phyloP scores from a whole-genome alignment of 176 grass and related monocot genomes.

The Raddia distichophylla region DNA sequence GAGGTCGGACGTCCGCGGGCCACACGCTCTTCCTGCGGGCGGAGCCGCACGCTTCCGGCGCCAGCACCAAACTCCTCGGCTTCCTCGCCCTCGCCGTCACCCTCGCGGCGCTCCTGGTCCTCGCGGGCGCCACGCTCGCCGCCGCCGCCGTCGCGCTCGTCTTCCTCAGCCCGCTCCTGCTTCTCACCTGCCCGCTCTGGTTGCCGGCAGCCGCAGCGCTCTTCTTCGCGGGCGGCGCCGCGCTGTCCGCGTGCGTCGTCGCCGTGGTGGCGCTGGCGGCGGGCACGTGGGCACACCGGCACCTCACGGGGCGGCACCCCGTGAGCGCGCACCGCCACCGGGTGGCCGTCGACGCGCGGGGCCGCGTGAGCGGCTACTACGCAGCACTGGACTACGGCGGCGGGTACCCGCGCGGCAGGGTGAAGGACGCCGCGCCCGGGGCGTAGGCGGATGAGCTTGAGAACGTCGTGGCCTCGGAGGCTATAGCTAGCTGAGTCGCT shows the following conservation, averaged over 20 bases:
- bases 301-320: slow-evolving; percentile 50
- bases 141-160: slow-evolving; percentile 37
- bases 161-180: slow-evolving; percentile 59
- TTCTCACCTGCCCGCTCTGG: slow-evolving; percentile 70
- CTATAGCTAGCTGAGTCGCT: too few species aligned
- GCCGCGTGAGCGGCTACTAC: slow-evolving; percentile 49
- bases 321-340: slow-evolving; percentile 42
- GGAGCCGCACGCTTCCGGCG: slow-evolving; percentile 36
- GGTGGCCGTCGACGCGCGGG: slow-evolving; percentile 47
- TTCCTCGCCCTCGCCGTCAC: slow-evolving; percentile 61
- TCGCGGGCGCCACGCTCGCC: slow-evolving; percentile 57
- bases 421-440: slow-evolving; percentile 73
- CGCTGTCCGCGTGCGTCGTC: slow-evolving; percentile 49
- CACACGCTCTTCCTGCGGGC: slow-evolving; percentile 18
- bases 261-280: slow-evolving; percentile 41
- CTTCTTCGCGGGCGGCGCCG: slow-evolving; percentile 23
- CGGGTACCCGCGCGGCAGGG: slow-evolving; percentile 39
- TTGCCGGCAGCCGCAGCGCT: slow-evolving; percentile 27
- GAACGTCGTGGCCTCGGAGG: too few species aligned
- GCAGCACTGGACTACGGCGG: slow-evolving; percentile 47
- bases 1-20: background rate
- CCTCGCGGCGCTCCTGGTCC: slow-evolving; percentile 51
- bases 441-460: slow-evolving; percentile 32
- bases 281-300: slow-evolving; percentile 62
- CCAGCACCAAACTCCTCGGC: slow-evolving; percentile 48